Conservation (phyloP, 2,329 filamentous ascomycete genomes). For the Trichoderma endophyticum region DNA sequence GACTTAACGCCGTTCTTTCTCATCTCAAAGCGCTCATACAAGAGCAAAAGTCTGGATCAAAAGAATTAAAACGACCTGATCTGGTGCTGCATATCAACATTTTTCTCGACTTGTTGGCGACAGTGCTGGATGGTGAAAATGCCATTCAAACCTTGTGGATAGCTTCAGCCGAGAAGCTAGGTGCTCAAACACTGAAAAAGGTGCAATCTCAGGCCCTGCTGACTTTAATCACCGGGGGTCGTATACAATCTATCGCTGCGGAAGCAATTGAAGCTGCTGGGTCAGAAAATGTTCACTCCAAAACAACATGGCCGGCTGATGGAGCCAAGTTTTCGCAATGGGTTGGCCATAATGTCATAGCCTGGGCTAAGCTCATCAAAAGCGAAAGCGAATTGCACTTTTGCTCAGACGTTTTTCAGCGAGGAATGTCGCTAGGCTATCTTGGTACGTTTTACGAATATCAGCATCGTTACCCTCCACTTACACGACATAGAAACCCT, state of each 20-base stretch:
- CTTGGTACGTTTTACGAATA: constrained; percentile 48
- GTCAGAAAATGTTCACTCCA: constrained; percentile 26
- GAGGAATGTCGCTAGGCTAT: constrained; percentile 69
- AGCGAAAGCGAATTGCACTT: constrained; percentile 37
- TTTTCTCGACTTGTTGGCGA: constrained; percentile 43
- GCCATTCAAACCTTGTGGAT: constrained; percentile 40
- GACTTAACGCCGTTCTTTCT: constrained; percentile 73
- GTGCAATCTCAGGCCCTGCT: constrained; percentile 38
- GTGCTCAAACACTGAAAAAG: constrained; percentile 28
- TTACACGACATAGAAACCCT: constrained; percentile 39
- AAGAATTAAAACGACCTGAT: constrained; percentile 40
- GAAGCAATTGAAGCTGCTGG: constrained; percentile 54
- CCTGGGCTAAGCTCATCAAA: constrained; percentile 37
- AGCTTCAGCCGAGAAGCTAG: constrained; percentile 27
- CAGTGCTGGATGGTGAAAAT: constrained; percentile 39
- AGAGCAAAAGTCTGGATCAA: constrained; percentile 41
- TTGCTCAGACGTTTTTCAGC: constrained; percentile 50
- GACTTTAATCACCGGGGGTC: constrained; percentile 47
- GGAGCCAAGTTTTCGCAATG: constrained; percentile 65
- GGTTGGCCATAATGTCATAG: constrained; percentile 63
- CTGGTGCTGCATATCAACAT: constrained; percentile 43
- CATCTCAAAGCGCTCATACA: constrained; percentile 62
- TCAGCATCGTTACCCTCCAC: background rate
- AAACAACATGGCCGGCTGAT: constrained; percentile 58
- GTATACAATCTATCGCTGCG: constrained; percentile 48